Evolutionary conservation across 2,329 filamentous ascomycete genomes (phyloP).

Genomic region (Triangularia setosa): DNA sequence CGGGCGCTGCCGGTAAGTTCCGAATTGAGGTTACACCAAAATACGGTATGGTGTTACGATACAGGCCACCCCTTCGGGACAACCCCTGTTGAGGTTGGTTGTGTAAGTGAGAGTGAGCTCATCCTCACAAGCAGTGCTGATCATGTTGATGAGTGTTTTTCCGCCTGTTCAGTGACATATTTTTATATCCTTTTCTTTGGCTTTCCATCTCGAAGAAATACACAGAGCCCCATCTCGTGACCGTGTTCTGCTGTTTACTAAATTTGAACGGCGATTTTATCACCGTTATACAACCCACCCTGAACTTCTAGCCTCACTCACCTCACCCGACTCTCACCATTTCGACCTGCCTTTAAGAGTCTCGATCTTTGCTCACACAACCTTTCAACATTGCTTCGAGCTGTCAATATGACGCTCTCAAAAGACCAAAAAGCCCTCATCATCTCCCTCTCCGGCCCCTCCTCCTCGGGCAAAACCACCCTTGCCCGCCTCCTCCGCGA

Average conservation of each 20-base stretch:
- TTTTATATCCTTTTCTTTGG: not conserved
- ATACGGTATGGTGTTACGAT: not conserved
- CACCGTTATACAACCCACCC: not conserved
- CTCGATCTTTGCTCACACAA: not conserved
- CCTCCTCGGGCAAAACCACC: slow-evolving; percentile 92
- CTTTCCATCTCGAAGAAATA: not conserved
- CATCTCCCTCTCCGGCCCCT: slow-evolving; percentile 82
- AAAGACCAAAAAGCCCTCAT: slow-evolving; percentile 50
- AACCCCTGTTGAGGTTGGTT: not conserved
- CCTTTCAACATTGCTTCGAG: not conserved
- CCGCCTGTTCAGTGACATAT: not conserved
- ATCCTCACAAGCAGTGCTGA: not conserved
- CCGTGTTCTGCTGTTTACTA: not conserved
- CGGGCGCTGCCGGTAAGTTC: not conserved
- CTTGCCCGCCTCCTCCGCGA: slow-evolving; percentile 78
- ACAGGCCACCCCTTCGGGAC: too few relatives aligned
- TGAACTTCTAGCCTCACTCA: not conserved
- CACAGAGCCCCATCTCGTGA: not conserved
- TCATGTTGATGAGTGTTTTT: not conserved
- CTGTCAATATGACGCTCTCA: not conserved
- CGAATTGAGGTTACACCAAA: not conserved
- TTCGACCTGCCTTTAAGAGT: not conserved
- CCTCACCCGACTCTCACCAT: not conserved
- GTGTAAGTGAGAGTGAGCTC: not conserved
- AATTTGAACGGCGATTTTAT: not conserved